A percentile compares a stretch with the other conserved stretches of the same genome.
Conservation (phyloP, 192 early-diverging fungal genomes). For the Endogone sp. region DNA sequence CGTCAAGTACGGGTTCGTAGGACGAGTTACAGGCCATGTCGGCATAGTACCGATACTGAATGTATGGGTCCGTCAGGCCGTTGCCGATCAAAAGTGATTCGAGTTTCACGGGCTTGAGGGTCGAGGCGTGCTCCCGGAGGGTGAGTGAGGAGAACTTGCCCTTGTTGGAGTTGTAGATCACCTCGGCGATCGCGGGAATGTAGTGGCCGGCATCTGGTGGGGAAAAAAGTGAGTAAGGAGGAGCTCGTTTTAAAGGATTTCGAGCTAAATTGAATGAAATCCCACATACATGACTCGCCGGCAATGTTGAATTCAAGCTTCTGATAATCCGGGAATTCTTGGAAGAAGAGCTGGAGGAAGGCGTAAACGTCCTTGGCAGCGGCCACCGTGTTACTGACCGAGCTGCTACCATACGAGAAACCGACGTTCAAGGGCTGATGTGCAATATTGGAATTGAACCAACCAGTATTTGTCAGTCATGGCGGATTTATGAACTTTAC, state of each 20-base stretch:
- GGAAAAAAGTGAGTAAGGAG: not conserved
- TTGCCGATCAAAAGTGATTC: slow-evolving; percentile 87
- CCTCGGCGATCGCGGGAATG: slow-evolving; percentile 85
- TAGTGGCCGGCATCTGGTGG: slow-evolving; percentile 83
- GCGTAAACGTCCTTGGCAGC: slow-evolving; percentile 93
- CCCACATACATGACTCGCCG: slow-evolving; percentile 63
- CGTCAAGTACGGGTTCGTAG: slow-evolving; percentile 78
- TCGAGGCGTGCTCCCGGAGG: slow-evolving; percentile 7
- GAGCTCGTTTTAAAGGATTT: not conserved
- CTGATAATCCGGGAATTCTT: slow-evolving; percentile 81
- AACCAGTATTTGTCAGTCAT: too few species aligned
- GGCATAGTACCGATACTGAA: slow-evolving; percentile 92
- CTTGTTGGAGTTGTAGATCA: slow-evolving; percentile 79
- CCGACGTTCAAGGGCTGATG: slow-evolving; percentile 84
- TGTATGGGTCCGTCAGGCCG: slow-evolving; percentile 87
- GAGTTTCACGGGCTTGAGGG: slow-evolving; percentile 58
- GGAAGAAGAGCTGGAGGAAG: slow-evolving; percentile 92
- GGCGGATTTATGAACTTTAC: too few species aligned
- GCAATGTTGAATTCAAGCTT: slow-evolving; percentile 83
- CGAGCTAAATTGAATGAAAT: slow-evolving; percentile 6
- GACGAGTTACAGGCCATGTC: slow-evolving; percentile 76
- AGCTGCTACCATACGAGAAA: slow-evolving; percentile 76
- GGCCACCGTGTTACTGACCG: slow-evolving; percentile 70
- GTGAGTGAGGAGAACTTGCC: slow-evolving; percentile 23
- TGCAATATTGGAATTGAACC: too few species aligned